Base-by-base conservation (phyloP, 139 green algal genomes). In the Picochlorum sp. region DNA sequence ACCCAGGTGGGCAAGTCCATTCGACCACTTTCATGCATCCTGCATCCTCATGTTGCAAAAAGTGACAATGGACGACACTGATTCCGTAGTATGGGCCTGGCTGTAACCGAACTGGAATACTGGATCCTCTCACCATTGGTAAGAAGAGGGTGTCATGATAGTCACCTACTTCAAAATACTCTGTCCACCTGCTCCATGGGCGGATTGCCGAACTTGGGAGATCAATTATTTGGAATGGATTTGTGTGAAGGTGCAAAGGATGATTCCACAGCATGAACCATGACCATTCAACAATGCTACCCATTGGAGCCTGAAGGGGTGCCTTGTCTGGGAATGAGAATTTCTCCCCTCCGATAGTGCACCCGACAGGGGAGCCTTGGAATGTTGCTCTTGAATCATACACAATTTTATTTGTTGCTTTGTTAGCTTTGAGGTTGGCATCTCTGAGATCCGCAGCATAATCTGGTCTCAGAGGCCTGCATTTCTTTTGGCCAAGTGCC, bases 11-110 rank as follows among this genome's bases (percentile, higher is more conserved):
- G n/a, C 47, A 54, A 9, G 47, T 37, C 21, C 28, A 41, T 23
- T 58, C 45, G 59, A 68, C 62, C 9, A 28, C 31, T 21, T 56
- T 56, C 62, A 68, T 56, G 51, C 51, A 59, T 16, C 51, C 51
- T 59, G 51, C 51, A 31, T 59, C 51, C 13, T 30, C 20, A 31
- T 59, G 51, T 6, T 30, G 23, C 51, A 38, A 34, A 59, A 59
- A 59, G 23, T 59, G 51, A 13, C 51, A 59, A 23, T 59, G 51
- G 1, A 34, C 51, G 23, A 59, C 23, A 34, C 20, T n/a, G 8
- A 34, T 34, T 30, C 51, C 51, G 23, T n/a, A 30, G 4, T 37
- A 59, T 31, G 20, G 20, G 15, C 20, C 23, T n/a, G 51, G 51
- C 23, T 59, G 51, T 30, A 34, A 59, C 8, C 51, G 51, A 15